Conservation (phyloP, 2,329 filamentous ascomycete genomes). For the Coniosporium tulheliwenetii region DNA sequence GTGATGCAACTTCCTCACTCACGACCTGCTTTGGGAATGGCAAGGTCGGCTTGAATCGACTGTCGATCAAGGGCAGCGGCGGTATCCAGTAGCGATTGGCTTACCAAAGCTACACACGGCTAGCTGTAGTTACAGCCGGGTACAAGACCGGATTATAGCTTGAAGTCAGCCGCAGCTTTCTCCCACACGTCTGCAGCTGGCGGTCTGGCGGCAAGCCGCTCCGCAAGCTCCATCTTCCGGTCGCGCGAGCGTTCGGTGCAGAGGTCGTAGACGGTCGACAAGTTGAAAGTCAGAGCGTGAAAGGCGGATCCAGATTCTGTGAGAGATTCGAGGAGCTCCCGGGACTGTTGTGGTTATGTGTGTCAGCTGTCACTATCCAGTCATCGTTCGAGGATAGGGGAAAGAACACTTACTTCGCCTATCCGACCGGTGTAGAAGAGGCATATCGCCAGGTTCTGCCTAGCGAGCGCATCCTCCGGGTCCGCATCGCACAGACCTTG, state of each 20-base stretch:
- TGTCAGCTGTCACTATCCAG: neutral
- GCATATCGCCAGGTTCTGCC: conserved; percentile 72
- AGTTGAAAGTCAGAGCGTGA: conserved; percentile 71
- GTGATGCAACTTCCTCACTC: no score
- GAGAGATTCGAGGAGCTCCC: conserved; percentile 48
- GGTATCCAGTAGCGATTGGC: no score
- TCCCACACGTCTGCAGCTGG: conserved; percentile 49
- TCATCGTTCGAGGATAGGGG: neutral
- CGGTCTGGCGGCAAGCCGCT: conserved; percentile 47
- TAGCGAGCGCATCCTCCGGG: conserved; percentile 50
- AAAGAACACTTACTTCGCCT: conserved; percentile 39
- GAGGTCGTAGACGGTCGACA: conserved; percentile 82
- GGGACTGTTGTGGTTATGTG: neutral
- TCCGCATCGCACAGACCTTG: conserved; percentile 29
- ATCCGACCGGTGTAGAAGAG: conserved; percentile 69
- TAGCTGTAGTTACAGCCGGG: neutral
- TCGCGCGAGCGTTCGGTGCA: conserved; percentile 62
- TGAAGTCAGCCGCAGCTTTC: conserved; percentile 58
- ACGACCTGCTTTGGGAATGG: no score
- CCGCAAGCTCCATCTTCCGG: conserved; percentile 56
- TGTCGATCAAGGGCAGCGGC: no score
- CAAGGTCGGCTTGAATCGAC: no score
- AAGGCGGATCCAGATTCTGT: conserved; percentile 51
- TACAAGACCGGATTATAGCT: conserved; percentile 34
- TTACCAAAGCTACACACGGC: no score